Percentiles rank a stretch among this genome's conserved stretches.
phyloP scores from a whole-genome alignment of 129 eudicot species.

The Tagetes erecta region DNA sequence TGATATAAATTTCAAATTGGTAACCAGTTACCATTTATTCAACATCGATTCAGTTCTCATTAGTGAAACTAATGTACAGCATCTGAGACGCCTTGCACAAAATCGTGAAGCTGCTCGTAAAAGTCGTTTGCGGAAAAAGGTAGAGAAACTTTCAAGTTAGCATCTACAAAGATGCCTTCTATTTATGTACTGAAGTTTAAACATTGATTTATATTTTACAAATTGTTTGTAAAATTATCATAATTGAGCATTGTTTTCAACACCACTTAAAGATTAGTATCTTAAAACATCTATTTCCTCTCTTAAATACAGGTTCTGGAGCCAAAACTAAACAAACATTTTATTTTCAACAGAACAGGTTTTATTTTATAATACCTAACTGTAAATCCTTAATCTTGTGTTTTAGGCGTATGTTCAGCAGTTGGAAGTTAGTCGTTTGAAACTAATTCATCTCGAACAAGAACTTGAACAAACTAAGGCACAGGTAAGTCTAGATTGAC shows the following conservation, averaged over 20 bases:
- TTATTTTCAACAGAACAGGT: slow-evolving; percentile 7
- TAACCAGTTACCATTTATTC: not conserved
- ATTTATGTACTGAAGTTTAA: not conserved
- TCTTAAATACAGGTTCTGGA: not conserved
- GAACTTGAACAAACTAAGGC: slow-evolving; percentile 79
- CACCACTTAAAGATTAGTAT: not conserved
- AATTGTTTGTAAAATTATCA: slow-evolving; percentile 4
- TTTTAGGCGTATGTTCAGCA: slow-evolving; percentile 96
- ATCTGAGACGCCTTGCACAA: slow-evolving; percentile 92
- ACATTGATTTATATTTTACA: not conserved
- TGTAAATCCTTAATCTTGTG: slow-evolving; percentile 17
- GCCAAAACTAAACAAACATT: slow-evolving; percentile 13
- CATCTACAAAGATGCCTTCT: slow-evolving; percentile 20
- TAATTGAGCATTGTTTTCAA: not conserved
- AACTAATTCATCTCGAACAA: slow-evolving; percentile 78
- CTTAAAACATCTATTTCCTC: not conserved
- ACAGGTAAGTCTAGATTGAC: slow-evolving; percentile 51
- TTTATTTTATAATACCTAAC: slow-evolving; percentile 16
- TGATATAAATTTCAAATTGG: not conserved
- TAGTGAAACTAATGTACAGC: slow-evolving; percentile 29
- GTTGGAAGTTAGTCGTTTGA: slow-evolving; percentile 76
- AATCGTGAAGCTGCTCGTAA: slow-evolving; percentile 99
- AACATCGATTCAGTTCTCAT: not conserved
- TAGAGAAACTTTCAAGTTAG: slow-evolving; percentile 26
- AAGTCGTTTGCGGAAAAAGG: slow-evolving; percentile 98